Evolutionary conservation across 768 basidiomycete genomes (phyloP), one percentile per base, ranked within the genome.

Genomic region (Arthromyces matolae): DNA sequence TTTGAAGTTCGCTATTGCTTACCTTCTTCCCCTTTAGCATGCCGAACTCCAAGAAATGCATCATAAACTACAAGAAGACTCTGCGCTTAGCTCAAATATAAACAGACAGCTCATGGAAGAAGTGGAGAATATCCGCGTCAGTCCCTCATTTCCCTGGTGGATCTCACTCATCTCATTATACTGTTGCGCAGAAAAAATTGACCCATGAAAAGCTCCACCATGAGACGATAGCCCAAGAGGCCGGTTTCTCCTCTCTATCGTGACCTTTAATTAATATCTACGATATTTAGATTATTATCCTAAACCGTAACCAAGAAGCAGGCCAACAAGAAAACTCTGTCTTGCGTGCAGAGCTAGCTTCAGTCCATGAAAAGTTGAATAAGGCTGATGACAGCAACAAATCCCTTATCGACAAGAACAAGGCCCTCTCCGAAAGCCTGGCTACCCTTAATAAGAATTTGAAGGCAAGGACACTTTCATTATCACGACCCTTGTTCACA

Each of bases 301-400:
- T 42, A 7, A 42, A 25, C 24, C 13, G 13, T 12, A 33, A 2
- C 14, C 34, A 22, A 23, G 12, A 16, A 9, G 24, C 33, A 3
- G 18, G 38, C 35, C 38, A 33, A 23, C 39, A 34, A 33, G 40
- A 36, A 16, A 47, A 47, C 8, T 14, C 9, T 23, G n/a, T 25
- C 14, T 33, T 51, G 18, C 28, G 18, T 8, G 41, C 37, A n/a
- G 35, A 38, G 31, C 41, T 47, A 31, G 14, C 20, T n/a, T 47
- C 28, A 12, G n/a, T 23, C n/a, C 29, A n/a, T 20, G 41, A 51
- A 20, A 47, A 47, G 28, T n/a, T 47, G 31, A 18, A 18, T 27
- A 22, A 37, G 28, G 31, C 29, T 8, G 42, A 37, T 12, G 40
- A 46, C 20, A 42, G 4, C 10, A 51, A 23, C 36, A 28, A 38